Percentiles rank a stretch among this genome's conserved stretches.
Conservation (phyloP, 2,329 filamentous ascomycete genomes). For the Hypoxylon sp. region DNA sequence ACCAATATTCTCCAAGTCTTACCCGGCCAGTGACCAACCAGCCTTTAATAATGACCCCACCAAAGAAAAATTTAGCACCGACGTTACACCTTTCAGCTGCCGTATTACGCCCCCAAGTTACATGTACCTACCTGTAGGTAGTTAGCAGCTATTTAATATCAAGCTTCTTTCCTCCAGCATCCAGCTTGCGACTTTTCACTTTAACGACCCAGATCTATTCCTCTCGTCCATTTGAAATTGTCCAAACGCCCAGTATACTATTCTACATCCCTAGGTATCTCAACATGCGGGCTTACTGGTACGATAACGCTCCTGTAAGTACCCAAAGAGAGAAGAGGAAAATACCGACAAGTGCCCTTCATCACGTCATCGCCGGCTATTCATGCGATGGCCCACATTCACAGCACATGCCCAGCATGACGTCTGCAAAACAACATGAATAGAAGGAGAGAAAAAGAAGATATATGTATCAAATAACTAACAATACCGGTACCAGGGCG, state of each 20-base stretch:
- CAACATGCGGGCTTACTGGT: constrained; percentile 66
- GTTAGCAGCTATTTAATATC: constrained; percentile 27
- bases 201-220: neutral
- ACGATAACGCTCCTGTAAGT: constrained; percentile 63
- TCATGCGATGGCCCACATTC: constrained; percentile 11
- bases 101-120: too few relatives aligned
- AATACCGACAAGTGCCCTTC: constrained; percentile 21
- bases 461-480: too few relatives aligned
- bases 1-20: neutral
- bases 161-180: constrained; percentile 4
- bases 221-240: neutral
- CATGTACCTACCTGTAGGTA: too few relatives aligned
- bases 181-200: neutral
- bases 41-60: constrained; percentile 30
- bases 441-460: too few relatives aligned
- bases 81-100: constrained; percentile 35
- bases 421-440: neutral
- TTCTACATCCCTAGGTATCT: neutral
- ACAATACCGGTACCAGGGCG: constrained; percentile 67
- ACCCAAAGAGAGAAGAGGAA: neutral
- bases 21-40: constrained; percentile 7
- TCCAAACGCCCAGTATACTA: neutral
- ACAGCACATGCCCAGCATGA: constrained; percentile 2
- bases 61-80: constrained; percentile 35
- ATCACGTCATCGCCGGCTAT: constrained; percentile 17